Evolutionary conservation across 805 yeast genomes (phyloP), one percentile per base, ranked within the genome.

Genomic region (Candida xiaguanensis): DNA sequence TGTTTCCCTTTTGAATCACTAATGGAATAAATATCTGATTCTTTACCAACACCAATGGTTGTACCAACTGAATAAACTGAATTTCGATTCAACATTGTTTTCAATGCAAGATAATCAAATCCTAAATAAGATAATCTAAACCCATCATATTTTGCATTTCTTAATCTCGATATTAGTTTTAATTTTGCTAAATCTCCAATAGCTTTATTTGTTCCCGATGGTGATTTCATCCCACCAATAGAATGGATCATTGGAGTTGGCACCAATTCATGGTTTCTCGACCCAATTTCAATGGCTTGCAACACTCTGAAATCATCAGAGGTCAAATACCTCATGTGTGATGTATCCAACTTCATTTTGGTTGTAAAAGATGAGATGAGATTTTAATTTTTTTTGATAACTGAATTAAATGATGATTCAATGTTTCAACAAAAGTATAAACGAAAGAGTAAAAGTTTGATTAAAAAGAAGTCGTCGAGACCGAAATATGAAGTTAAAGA

Each of bases 81-180:
- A 30, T 81, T 78, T 49, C 88, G 72, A 53, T 82, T 84, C 46
- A 85, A 69, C 80, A 93, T 78, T 7, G 95, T 75, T 59, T 83
- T 88, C 47, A 93, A 70, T 0, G 98, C 98, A 48, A 93, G 71
- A 57, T 86, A 93, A 62, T 93, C 99, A 61, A 81, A 86, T 3
- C 99, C 99, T 34, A 77, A 78, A 59, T 84, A 90, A 0, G 96
- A 84, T 47, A 93, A 64, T 49, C 91, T 74, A 65, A 86, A 93
- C 9, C 99, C 99, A 58, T 93, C 99, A 61, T 93, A 91, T 52
- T 82, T 87, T 24, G 96, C 95, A 60, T 93, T 93, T 64, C 96
- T 75, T 42, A 88, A 70, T 46, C 82, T 74, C 1, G 91, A 73
- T 17, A 93, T 75, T 37, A 93, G 67, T 51, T 81, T 88, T 45